Conservation (phyloP, 345 rosid species). For the Rhodamnia argentea region DNA sequence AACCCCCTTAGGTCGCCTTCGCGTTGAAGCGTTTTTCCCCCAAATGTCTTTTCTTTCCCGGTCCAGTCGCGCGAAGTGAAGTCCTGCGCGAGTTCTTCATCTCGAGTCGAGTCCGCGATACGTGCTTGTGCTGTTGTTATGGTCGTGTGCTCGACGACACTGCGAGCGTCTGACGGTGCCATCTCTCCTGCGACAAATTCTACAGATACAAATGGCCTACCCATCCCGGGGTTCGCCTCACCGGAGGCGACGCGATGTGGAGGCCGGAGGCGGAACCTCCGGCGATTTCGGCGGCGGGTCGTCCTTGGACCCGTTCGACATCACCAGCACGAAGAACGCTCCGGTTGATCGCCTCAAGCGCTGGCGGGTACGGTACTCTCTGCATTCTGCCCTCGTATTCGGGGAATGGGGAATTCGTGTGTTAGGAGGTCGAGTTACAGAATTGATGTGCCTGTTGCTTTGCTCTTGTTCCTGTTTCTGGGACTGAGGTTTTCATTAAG, state of each 20-base stretch:
- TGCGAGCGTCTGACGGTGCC: conserved; percentile 27
- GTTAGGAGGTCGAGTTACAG: neutral
- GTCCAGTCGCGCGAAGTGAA: neutral
- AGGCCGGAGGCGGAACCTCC: conserved; percentile 27
- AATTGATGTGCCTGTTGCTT: neutral
- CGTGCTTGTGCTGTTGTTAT: neutral
- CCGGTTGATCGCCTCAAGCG: conserved; percentile 59
- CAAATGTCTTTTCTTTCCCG: neutral
- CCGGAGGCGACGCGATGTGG: conserved; percentile 29
- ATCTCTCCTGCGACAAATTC: conserved; percentile 57
- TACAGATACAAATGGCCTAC: conserved; percentile 12
- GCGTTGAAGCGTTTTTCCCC: neutral
- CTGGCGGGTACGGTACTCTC: conserved; percentile 59
- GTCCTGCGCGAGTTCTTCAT: neutral
- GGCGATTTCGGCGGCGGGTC: conserved; percentile 8
- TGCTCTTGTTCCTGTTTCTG: no score
- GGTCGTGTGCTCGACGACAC: neutral
- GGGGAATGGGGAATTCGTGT: neutral
- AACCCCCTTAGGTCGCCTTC: neutral
- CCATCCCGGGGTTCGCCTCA: conserved; percentile 23
- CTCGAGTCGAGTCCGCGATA: neutral
- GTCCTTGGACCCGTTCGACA: conserved; percentile 42
- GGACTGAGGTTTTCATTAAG: no score
- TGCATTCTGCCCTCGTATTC: neutral
- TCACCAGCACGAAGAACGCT: conserved; percentile 68